Evolutionary conservation across 805 yeast genomes (phyloP), one percentile per base, ranked within the genome.

Genomic region (Schwanniomyces polymorphus): DNA sequence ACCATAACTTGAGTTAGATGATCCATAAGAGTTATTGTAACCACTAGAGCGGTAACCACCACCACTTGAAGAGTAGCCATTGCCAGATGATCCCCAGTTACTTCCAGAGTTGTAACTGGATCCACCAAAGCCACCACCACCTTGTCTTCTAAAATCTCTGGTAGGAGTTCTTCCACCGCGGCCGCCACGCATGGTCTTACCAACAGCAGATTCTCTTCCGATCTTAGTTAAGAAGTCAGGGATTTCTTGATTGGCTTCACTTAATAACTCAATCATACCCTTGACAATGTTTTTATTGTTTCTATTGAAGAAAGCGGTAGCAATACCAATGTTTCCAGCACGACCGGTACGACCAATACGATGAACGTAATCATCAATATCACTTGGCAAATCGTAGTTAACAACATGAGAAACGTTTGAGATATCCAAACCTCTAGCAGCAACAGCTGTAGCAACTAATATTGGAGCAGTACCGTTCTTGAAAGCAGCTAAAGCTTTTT

Each of bases 291-390:
- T 91, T 65, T 80, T 83, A 83, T 91, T 94, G 69, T 86, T 87
- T 77, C 98, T 88, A 86, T 94, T 94, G 76, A 94, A 89, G 79
- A 94, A 94, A 43, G 99, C 96, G 57, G 97, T 91, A 56, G 99
- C 97, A 61, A 88, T 80, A 88, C 99, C 99, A 53, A 87, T 85
- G 78, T 94, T 94, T 82, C 99, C 99, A 63, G 99, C 99, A 85
- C 99, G 94, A 76, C 99, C 99, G 65, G 99, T 94, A 85, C 99
- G 92, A 83, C 99, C 99, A 68, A 94, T 94, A 79, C 99, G 88
- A 79, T 94, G 99, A 50, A 94, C 99, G 68, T 94, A 94, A 74
- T 94, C 99, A 72, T 94, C 99, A 64, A 94, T 88, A 72, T 94
- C 98, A 67, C 86, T 78, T 70, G 99, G 99, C 70, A 94, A 80